Conservation (phyloP, 345 rosid genomes). For the Eucalyptus tenuipes region DNA sequence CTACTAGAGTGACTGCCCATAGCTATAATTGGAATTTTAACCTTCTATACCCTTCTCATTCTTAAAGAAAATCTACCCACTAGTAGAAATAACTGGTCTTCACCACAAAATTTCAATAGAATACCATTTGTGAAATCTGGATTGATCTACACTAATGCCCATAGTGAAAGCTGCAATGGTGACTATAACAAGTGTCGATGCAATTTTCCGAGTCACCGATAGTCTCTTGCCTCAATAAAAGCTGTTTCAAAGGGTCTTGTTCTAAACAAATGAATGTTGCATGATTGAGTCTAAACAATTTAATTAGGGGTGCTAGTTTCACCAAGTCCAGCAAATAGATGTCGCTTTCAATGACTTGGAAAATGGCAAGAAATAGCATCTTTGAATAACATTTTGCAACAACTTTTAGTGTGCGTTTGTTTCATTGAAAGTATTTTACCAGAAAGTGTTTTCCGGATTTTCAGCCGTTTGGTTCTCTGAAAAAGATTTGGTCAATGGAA, state of each 20-base stretch:
- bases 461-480: too few species aligned
- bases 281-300: background rate
- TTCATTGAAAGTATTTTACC: too few species aligned
- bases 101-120: background rate
- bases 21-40: background rate
- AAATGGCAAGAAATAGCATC: background rate
- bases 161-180: background rate
- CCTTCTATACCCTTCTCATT: background rate
- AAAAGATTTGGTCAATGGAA: too few species aligned
- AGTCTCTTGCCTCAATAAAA: background rate
- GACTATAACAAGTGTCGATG: accelerated
- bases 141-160: background rate
- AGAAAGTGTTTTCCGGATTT: too few species aligned
- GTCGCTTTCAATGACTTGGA: background rate
- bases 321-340: background rate
- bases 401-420: too few species aligned
- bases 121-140: background rate
- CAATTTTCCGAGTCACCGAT: accelerated
- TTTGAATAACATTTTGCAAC: background rate
- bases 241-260: background rate
- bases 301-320: background rate
- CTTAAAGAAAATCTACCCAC: background rate
- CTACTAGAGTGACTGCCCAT: background rate
- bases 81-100: background rate
- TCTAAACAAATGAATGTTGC: background rate